These are phyloP conservation scores for Wickerhamiella slavikovae DNA, from an alignment of 805 yeast species.

Conservation along the genomic window DNA sequence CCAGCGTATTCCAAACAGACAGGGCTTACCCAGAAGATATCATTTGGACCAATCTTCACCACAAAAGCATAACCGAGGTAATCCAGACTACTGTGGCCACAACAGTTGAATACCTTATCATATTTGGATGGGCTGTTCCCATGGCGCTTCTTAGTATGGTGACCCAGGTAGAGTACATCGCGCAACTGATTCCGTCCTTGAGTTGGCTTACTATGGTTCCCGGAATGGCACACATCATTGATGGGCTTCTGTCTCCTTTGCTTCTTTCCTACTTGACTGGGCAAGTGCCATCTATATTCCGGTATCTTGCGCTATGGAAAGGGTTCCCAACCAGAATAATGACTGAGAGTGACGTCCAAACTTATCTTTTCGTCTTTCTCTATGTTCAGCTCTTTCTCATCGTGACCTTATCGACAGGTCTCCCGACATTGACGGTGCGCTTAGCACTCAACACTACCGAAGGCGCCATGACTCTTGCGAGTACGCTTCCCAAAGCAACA, in stretches of 20 bases:
- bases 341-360: slow-evolving; percentile 49
- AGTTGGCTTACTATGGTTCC: slow-evolving; percentile 38
- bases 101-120: slow-evolving; percentile 26
- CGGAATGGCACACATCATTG: slow-evolving; percentile 29
- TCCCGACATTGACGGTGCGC: slow-evolving; percentile 26
- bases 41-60: slow-evolving; percentile 43
- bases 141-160: slow-evolving; percentile 62
- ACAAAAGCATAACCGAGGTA: slow-evolving; percentile 20
- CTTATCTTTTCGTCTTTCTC: slow-evolving; percentile 57
- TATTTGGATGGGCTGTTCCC: slow-evolving; percentile 60
- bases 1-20: slow-evolving; percentile 5
- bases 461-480: slow-evolving; percentile 38
- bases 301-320: slow-evolving; percentile 31
- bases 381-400: slow-evolving; percentile 72
- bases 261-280: slow-evolving; percentile 44
- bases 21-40: slow-evolving; percentile 49
- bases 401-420: slow-evolving; percentile 66
- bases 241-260: slow-evolving; percentile 48
- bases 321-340: slow-evolving; percentile 42
- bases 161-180: slow-evolving; percentile 49
- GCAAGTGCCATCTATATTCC: slow-evolving; percentile 35
- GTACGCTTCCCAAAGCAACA: slow-evolving; percentile 67
- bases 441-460: slow-evolving; percentile 11
- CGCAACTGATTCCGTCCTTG: slow-evolving; percentile 39
- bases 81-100: slow-evolving; percentile 24